Evolutionary conservation across 352 stramenopile genomes (phyloP).

Genomic region (Globisporangium yorkense): DNA sequence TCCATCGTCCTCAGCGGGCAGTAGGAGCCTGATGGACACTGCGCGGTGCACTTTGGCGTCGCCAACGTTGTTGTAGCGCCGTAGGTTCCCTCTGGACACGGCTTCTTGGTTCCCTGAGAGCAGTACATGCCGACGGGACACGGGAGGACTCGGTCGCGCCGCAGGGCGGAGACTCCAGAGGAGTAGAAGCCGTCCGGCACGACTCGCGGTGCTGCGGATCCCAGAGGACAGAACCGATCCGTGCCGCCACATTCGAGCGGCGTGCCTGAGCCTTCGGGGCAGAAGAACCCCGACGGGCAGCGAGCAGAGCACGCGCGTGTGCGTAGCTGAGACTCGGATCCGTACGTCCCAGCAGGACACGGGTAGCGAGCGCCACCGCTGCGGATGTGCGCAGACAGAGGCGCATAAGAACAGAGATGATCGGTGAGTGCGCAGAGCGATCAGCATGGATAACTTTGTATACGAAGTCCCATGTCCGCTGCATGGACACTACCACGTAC

Average conservation of each 20-base stretch:
- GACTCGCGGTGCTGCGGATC: conserved; percentile 20
- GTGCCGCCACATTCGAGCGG: conserved; percentile 39
- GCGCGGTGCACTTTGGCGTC: conserved; percentile 26
- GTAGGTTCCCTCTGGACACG: conserved; percentile 54
- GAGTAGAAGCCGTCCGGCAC: conserved; percentile 45
- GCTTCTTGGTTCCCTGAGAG: conserved; percentile 19
- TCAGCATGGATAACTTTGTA: background rate
- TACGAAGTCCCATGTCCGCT: too few species aligned
- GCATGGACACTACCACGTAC: conserved; percentile 7
- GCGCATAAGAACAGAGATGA: background rate
- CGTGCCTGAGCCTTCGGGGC: conserved; percentile 26
- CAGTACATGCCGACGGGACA: conserved; percentile 67
- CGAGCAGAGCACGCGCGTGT: conserved; percentile 37
- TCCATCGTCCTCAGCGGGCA: conserved; percentile 29
- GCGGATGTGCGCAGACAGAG: background rate
- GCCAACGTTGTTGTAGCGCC: conserved; percentile 23
- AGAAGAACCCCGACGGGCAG: conserved; percentile 66
- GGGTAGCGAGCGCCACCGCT: conserved; percentile 28
- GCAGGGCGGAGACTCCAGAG: conserved; percentile 17
- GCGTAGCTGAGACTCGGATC: conserved; percentile 28
- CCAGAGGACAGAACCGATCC: conserved; percentile 51
- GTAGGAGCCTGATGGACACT: conserved; percentile 57
- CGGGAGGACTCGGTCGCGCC: conserved; percentile 22
- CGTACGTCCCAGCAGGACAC: conserved; percentile 65
- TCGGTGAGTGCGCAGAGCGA: background rate